A percentile compares a stretch with the other conserved stretches of the same genome.
These are phyloP conservation scores for Euryodendron excelsum DNA, from an alignment of 148 eudicot species.

Conservation along the genomic window DNA sequence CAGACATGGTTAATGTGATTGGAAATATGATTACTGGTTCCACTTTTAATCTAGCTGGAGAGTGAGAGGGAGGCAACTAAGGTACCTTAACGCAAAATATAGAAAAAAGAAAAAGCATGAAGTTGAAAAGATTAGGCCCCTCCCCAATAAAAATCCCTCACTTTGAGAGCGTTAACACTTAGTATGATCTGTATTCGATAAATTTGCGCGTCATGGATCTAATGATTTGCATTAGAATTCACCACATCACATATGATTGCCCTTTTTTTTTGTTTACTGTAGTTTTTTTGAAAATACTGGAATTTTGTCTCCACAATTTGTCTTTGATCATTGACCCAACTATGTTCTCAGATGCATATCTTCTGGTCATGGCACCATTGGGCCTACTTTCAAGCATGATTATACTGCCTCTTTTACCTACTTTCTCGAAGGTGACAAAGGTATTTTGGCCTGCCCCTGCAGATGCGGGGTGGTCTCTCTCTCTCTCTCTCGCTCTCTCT, in stretches of 20 bases:
- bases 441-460: background rate
- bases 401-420: constrained; percentile 18
- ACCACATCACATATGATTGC: background rate
- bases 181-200: background rate
- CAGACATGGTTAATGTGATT: no score
- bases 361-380: constrained; percentile 21
- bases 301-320: background rate
- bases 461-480: background rate
- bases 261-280: background rate
- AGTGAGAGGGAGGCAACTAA: background rate
- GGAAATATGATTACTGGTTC: no score
- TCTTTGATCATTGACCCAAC: background rate
- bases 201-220: background rate
- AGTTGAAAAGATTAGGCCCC: background rate
- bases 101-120: background rate
- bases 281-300: background rate
- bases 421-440: constrained; percentile 16
- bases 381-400: constrained; percentile 16
- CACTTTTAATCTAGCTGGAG: background rate
- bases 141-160: no score
- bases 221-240: background rate
- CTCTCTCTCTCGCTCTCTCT: background rate
- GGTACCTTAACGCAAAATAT: background rate
- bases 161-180: background rate
- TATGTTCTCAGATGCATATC: constrained; percentile 15